phyloP scores from a whole-genome alignment of 352 stramenopile genomes.

The Thalassiosira mediterranea region DNA sequence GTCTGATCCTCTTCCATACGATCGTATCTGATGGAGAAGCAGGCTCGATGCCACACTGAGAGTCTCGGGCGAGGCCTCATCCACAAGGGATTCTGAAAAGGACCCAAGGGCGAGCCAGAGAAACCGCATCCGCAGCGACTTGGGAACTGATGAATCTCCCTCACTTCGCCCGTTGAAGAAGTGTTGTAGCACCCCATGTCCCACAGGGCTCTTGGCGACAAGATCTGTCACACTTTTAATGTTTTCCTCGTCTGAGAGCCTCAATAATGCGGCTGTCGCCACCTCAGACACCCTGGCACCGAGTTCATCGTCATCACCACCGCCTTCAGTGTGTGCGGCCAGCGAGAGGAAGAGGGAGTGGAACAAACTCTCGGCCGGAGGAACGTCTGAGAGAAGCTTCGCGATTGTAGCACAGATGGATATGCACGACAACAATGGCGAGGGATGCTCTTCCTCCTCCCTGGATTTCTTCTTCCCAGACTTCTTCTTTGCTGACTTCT shows the following conservation, averaged over 20 bases:
- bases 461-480: background rate
- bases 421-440: conserved; percentile 41
- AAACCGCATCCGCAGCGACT: conserved; percentile 27
- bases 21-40: conserved; percentile 39
- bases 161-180: conserved; percentile 20
- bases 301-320: background rate
- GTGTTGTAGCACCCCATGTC: conserved; percentile 26
- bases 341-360: conserved; percentile 39
- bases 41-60: conserved; percentile 26
- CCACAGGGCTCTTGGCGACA: conserved; percentile 21
- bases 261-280: no score
- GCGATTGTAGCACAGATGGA: conserved; percentile 37
- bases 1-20: conserved; percentile 42
- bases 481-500: conserved; percentile 3
- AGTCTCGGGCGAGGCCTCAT: conserved; percentile 1
- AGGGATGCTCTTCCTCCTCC: background rate
- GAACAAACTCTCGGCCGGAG: conserved; percentile 15
- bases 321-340: no score
- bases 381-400: conserved; percentile 29
- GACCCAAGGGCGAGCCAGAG: conserved; percentile 49
- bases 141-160: conserved; percentile 1
- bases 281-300: conserved; percentile 9
- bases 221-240: conserved; percentile 13
- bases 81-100: conserved; percentile 25
- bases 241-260: background rate